A percentile compares a stretch with the other conserved stretches of the same genome.
Evolutionary conservation across 768 basidiomycete species (phyloP).

Genomic region (Rhodotorula paludigena): DNA sequence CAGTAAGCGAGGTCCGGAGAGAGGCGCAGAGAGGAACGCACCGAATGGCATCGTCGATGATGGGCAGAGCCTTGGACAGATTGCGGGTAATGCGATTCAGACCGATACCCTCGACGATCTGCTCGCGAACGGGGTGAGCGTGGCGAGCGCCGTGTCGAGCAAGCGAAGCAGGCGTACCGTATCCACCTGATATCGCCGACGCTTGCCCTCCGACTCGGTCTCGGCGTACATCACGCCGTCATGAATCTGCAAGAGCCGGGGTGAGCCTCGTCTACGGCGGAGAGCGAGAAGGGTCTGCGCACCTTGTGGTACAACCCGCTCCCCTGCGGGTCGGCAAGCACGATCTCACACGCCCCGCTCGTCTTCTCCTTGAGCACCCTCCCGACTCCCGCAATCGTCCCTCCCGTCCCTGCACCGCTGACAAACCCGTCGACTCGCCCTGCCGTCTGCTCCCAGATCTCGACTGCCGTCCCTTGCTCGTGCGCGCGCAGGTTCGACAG

Average conservation of each 20-base stretch:
- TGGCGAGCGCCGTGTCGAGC: too few species aligned
- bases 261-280: too few species aligned
- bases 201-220: conserved; percentile 90
- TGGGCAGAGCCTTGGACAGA: conserved; percentile 72
- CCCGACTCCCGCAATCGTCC: conserved; percentile 83
- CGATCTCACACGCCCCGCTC: conserved; percentile 58
- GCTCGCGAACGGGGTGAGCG: background rate
- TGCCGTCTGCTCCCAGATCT: conserved; percentile 88
- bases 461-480: conserved; percentile 81
- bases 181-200: conserved; percentile 87
- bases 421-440: conserved; percentile 79
- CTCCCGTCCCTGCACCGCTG: conserved; percentile 91
- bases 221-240: conserved; percentile 89
- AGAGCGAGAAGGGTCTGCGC: background rate
- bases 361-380: conserved; percentile 72
- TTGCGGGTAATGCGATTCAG: conserved; percentile 91
- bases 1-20: background rate
- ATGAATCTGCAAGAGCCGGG: conserved; percentile 53
- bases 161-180: conserved; percentile 49
- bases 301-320: conserved; percentile 94
- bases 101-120: conserved; percentile 58
- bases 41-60: conserved; percentile 87
- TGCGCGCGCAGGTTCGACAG: conserved; percentile 85
- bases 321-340: conserved; percentile 85
- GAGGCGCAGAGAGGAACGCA: conserved; percentile 42